These are phyloP conservation scores for Geosmithia morbida DNA, from an alignment of 2,329 filamentous ascomycete species.

Conservation along the genomic window DNA sequence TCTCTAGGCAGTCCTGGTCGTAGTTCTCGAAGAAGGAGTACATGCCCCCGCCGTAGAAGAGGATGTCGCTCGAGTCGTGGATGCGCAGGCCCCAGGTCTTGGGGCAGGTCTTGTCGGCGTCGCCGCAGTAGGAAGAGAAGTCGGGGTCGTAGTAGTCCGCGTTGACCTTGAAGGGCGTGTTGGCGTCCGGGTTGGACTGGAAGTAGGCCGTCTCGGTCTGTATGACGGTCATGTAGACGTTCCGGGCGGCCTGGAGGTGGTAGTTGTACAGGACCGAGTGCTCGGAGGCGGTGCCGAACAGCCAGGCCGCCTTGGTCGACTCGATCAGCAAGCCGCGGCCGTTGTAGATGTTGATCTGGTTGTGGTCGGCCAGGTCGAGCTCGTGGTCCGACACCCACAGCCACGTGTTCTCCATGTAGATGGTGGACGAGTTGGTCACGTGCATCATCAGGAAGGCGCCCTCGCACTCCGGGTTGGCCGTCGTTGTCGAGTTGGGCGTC, in stretches of 20 bases:
- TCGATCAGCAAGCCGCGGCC: slow-evolving; percentile 74
- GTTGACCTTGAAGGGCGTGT: slow-evolving; percentile 48
- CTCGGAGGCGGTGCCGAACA: slow-evolving; percentile 62
- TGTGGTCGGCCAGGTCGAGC: slow-evolving; percentile 58
- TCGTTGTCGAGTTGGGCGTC: slow-evolving; percentile 48
- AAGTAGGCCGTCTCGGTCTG: slow-evolving; percentile 86
- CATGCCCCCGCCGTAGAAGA: slow-evolving; percentile 58
- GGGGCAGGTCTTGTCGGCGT: slow-evolving; percentile 33
- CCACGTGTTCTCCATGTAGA: slow-evolving; percentile 82
- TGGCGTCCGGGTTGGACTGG: slow-evolving; percentile 67
- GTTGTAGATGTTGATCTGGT: slow-evolving; percentile 78
- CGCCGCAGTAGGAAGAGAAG: slow-evolving; percentile 42
- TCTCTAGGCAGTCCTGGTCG: slow-evolving; percentile 50
- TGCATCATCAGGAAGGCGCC: slow-evolving; percentile 61
- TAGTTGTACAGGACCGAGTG: slow-evolving; percentile 67
- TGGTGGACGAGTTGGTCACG: slow-evolving; percentile 44
- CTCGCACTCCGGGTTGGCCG: slow-evolving; percentile 51
- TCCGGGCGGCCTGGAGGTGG: slow-evolving; percentile 61
- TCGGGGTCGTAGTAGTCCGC: slow-evolving; percentile 49
- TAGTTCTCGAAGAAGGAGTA: slow-evolving; percentile 84
- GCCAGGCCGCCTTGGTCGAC: slow-evolving; percentile 60
- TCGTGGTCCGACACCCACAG: slow-evolving; percentile 88
- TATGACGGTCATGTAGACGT: slow-evolving; percentile 70
- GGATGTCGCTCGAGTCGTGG: slow-evolving; percentile 49
- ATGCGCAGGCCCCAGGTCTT: slow-evolving; percentile 69